These are phyloP conservation scores for Serendipita sp. DNA, from an alignment of 768 basidiomycete genomes.

Conservation along the genomic window DNA sequence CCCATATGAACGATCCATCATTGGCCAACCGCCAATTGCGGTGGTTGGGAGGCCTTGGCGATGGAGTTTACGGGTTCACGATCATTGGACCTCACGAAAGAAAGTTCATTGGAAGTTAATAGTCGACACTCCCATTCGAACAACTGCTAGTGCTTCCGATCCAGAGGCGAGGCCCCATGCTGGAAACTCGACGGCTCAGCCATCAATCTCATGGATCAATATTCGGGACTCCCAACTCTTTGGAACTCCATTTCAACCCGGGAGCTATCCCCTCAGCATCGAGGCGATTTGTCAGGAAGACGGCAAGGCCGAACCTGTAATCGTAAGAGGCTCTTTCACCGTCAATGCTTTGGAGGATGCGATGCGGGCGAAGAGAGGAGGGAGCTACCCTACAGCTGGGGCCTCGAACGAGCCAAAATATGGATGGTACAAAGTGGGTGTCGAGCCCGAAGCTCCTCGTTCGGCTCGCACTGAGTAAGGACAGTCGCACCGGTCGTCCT, in stretches of 20 bases:
- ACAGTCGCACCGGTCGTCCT: too few relatives aligned
- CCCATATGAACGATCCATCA: not conserved
- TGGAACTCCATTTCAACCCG: not conserved
- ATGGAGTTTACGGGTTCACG: not conserved
- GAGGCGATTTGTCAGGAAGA: not conserved
- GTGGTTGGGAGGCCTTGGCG: not conserved
- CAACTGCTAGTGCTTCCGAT: not conserved
- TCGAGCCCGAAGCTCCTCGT: too few relatives aligned
- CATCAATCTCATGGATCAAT: not conserved
- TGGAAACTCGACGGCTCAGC: not conserved
- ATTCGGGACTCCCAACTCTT: not conserved
- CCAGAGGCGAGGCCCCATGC: not conserved
- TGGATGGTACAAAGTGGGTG: too few relatives aligned
- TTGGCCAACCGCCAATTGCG: not conserved
- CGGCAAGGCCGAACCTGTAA: not conserved
- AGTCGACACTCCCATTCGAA: not conserved
- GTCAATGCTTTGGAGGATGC: not conserved
- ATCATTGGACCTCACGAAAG: conserved; percentile 1
- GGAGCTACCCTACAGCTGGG: too few relatives aligned
- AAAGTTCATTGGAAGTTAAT: not conserved
- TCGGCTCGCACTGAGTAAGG: too few relatives aligned
- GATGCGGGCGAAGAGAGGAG: too few relatives aligned
- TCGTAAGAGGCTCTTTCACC: not conserved
- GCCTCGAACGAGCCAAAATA: too few relatives aligned
- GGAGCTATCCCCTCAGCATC: not conserved